phyloP scores from a whole-genome alignment of 2,329 filamentous ascomycete genomes.

The Trichoderma arundinaceum region DNA sequence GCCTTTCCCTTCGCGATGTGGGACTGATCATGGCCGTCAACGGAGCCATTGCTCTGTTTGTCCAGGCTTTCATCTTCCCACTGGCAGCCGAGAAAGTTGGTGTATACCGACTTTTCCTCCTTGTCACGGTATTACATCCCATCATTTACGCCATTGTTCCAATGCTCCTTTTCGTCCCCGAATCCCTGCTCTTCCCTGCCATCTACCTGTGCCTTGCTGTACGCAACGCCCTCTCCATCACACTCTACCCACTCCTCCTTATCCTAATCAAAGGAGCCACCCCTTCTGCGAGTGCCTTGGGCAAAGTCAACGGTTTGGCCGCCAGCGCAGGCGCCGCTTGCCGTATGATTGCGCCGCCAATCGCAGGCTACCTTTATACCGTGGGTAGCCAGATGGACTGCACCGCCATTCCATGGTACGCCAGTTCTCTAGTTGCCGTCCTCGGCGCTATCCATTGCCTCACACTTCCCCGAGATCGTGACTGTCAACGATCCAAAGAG shows the following conservation, averaged over 20 bases:
- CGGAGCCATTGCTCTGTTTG: conserved; percentile 62
- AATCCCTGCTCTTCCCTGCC: conserved; percentile 56
- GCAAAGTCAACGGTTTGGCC: conserved; percentile 69
- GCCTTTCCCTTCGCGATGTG: conserved; percentile 65
- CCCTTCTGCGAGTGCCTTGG: conserved; percentile 60
- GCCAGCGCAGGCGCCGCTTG: conserved; percentile 70
- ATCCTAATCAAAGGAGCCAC: conserved; percentile 72
- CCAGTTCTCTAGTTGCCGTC: conserved; percentile 61
- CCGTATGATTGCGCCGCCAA: conserved; percentile 69
- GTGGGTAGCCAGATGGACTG: conserved; percentile 64
- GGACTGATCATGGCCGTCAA: conserved; percentile 66
- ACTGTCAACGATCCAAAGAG: conserved; percentile 42
- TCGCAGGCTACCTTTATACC: conserved; percentile 68
- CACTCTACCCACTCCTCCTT: conserved; percentile 68
- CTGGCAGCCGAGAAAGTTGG: conserved; percentile 63
- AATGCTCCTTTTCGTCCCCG: conserved; percentile 60
- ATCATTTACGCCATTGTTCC: conserved; percentile 66
- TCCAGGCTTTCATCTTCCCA: conserved; percentile 67
- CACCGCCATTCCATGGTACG: conserved; percentile 68
- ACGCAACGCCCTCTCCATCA: conserved; percentile 66
- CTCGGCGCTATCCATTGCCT: conserved; percentile 67
- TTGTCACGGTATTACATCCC: conserved; percentile 65
- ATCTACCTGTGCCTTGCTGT: conserved; percentile 64
- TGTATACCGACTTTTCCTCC: conserved; percentile 63
- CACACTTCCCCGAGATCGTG: conserved; percentile 49